Percentiles rank a stretch among this genome's conserved stretches.
Evolutionary conservation across 176 grass and related monocot species (phyloP).

Genomic region (Zizania latifolia): DNA sequence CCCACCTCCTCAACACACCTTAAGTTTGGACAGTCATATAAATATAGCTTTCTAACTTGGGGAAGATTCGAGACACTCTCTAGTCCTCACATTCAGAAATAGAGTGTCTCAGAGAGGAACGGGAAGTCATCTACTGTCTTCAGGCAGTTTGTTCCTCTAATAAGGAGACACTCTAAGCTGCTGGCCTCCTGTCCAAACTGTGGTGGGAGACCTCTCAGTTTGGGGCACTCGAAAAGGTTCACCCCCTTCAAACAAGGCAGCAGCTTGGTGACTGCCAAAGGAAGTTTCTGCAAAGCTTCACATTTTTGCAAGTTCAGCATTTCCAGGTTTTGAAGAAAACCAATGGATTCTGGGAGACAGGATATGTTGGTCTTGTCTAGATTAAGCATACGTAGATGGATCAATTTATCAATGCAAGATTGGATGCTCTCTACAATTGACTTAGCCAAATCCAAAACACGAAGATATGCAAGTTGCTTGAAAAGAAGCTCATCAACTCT

Average conservation of each 20-base stretch:
- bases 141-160: neutral
- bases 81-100: neutral
- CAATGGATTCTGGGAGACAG: constrained; percentile 1
- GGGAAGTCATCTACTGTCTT: constrained; percentile 18
- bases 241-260: neutral
- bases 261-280: neutral
- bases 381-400: neutral
- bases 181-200: neutral
- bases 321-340: constrained; percentile 21
- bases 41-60: neutral
- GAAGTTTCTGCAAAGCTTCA: neutral
- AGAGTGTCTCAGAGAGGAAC: neutral
- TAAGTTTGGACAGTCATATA: neutral
- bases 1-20: constrained; percentile 2
- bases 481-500: too few species aligned
- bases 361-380: neutral
- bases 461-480: neutral
- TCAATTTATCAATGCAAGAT: neutral
- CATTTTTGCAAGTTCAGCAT: neutral
- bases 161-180: neutral
- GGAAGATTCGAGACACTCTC: constrained; percentile 26
- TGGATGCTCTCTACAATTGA: neutral
- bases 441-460: neutral
- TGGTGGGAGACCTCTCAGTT: constrained; percentile 25
- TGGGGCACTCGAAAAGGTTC: too few species aligned